Percentiles rank a stretch among this genome's conserved stretches.
phyloP scores from a whole-genome alignment of 768 basidiomycete genomes.

The Mycena crocata region DNA sequence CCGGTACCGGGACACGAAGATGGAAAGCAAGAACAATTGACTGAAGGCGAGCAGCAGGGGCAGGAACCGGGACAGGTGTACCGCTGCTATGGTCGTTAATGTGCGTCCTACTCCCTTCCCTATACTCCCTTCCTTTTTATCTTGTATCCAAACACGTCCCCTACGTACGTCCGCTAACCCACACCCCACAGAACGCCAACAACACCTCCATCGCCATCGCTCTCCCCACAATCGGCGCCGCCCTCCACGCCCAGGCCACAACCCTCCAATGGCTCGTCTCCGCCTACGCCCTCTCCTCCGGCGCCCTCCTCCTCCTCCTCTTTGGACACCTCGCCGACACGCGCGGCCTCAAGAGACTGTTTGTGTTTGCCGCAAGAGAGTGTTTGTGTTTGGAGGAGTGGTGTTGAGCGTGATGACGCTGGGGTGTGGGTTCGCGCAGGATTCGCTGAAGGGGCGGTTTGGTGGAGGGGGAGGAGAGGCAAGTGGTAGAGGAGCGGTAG shows the following conservation, averaged over 20 bases:
- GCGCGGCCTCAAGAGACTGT: conserved; percentile 78
- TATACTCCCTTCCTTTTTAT: no score
- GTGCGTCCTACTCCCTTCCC: conserved; percentile 32
- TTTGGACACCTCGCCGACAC: conserved; percentile 86
- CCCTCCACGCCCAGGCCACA: conserved; percentile 60
- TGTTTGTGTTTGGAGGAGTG: conserved; percentile 65
- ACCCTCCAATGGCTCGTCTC: conserved; percentile 76
- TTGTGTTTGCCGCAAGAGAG: no score
- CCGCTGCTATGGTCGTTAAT: conserved; percentile 53
- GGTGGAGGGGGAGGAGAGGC: no score
- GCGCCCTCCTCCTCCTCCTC: conserved; percentile 81
- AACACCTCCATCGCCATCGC: conserved; percentile 63
- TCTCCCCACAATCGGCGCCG: conserved; percentile 62
- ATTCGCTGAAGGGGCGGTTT: no score
- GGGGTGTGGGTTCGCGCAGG: conserved; percentile 72
- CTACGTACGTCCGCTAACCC: neutral
- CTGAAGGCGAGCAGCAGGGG: conserved; percentile 38
- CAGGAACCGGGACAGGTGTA: conserved; percentile 52
- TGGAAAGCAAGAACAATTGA: no score
- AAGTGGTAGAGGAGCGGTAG: no score
- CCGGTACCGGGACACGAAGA: no score
- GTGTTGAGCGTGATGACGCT: conserved; percentile 69
- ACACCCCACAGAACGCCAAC: conserved; percentile 49
- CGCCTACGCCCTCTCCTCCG: conserved; percentile 76
- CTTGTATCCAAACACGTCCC: no score